A percentile compares a stretch with the other conserved stretches of the same genome.
Conservation (phyloP, 2,329 filamentous ascomycete genomes). For the Conoideocrella luteorostrata region DNA sequence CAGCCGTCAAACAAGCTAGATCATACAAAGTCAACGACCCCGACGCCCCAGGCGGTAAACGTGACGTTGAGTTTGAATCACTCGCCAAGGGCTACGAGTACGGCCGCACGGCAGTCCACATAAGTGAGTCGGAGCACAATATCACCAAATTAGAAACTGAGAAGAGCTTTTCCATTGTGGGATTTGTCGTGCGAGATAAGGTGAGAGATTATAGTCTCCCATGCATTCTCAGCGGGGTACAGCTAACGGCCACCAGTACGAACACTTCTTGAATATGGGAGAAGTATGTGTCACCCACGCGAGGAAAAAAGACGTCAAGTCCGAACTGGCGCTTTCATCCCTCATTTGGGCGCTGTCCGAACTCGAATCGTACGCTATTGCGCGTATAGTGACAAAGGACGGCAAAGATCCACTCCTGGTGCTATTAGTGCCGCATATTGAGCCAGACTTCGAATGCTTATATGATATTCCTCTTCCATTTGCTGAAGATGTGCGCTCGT, state of each 20-base stretch:
- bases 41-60: conserved; percentile 67
- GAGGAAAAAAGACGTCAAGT: conserved; percentile 71
- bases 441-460: conserved; percentile 74
- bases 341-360: conserved; percentile 84
- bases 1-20: conserved; percentile 68
- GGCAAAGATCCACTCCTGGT: conserved; percentile 71
- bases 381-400: conserved; percentile 78
- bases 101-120: conserved; percentile 83
- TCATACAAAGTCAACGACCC: conserved; percentile 77
- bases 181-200: conserved; percentile 70
- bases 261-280: conserved; percentile 80
- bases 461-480: conserved; percentile 90
- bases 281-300: conserved; percentile 72
- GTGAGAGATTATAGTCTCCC: conserved; percentile 33
- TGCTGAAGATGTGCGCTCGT: conserved; percentile 83
- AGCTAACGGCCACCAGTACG: conserved; percentile 47
- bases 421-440: conserved; percentile 73
- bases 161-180: conserved; percentile 73
- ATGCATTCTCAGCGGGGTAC: not conserved
- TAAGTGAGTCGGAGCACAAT: conserved; percentile 78
- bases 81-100: conserved; percentile 94
- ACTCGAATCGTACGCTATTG: conserved; percentile 77
- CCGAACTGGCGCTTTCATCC: conserved; percentile 78
- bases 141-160: conserved; percentile 80
- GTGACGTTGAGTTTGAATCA: conserved; percentile 72